phyloP scores from a whole-genome alignment of 108 stramenopile species.

The Seminavis robusta region DNA sequence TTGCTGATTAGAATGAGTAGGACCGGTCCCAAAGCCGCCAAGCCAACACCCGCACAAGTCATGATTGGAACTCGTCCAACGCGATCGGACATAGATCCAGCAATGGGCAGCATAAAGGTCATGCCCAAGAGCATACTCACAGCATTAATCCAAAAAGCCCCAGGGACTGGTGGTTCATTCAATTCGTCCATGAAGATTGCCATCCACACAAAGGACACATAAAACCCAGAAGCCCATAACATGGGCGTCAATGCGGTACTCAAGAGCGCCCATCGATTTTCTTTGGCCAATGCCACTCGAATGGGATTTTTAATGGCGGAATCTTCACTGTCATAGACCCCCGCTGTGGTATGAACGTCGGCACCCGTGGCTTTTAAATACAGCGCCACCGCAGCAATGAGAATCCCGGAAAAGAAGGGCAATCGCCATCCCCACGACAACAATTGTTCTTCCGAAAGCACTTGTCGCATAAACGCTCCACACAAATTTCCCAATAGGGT shows the following conservation, averaged over 20 bases:
- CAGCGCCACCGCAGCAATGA: constrained; percentile 43
- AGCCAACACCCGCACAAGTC: constrained; percentile 32
- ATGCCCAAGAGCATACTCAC: constrained; percentile 45
- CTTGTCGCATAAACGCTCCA: constrained; percentile 40
- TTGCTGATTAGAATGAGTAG: constrained; percentile 33
- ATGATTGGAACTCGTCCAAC: constrained; percentile 45
- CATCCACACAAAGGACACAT: constrained; percentile 63
- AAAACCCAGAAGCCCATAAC: constrained; percentile 63
- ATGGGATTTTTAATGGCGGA: constrained; percentile 33
- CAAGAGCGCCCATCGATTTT: constrained; percentile 46
- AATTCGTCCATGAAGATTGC: constrained; percentile 63
- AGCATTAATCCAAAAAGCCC: constrained; percentile 67
- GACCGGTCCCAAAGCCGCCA: constrained; percentile 43
- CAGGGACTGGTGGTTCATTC: constrained; percentile 43
- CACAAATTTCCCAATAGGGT: constrained; percentile 57
- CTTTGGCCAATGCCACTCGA: constrained; percentile 38
- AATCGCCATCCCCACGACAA: constrained; percentile 62
- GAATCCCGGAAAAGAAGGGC: constrained; percentile 69
- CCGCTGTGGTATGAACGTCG: constrained; percentile 43
- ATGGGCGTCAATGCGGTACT: constrained; percentile 53
- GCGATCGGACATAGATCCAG: constrained; percentile 50
- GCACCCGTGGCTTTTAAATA: constrained; percentile 46
- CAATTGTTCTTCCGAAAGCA: constrained; percentile 59
- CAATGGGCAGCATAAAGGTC: constrained; percentile 42
- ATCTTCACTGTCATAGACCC: constrained; percentile 25